Evolutionary conservation across 768 basidiomycete species (phyloP), one percentile per base, ranked within the genome.

Genomic region (Leccinum subtestaceum): DNA sequence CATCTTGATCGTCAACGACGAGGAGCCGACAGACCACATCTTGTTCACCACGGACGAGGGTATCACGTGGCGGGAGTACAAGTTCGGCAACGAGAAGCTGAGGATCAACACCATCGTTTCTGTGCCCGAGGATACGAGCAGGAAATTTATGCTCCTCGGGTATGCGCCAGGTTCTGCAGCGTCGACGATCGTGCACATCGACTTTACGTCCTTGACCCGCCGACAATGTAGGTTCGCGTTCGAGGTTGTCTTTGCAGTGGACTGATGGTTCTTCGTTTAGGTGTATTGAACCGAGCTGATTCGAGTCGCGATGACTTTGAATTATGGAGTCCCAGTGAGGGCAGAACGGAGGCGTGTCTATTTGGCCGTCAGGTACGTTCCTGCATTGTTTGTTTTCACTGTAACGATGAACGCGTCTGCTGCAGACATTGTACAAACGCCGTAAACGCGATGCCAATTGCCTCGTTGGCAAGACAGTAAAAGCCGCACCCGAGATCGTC

Each of bases 281-380:
- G 95, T 72, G 74, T 78, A 1, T 75, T 95, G 49, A 83, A 81
- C 59, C 53, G 81, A 5, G 81, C 93, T 1, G 76, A 97, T 66
- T 88, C 95, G 7, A 81, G 80, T 17, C 76, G 87, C 40, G 95
- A 98, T 68, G 97, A 99, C 75, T 98, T 98, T 69, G 95, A 98
- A 70, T 75, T 97, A 2, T 98, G 97, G 97, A 94, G 90, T 69
- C 97, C 96, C 0, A 92, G 91, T 58, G 89, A 95, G 68, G 87
- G 86, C 49, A 84, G 97, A n/a, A 76, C 82, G 34, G 95, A 98
- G 68, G 77, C 78, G 8, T 99, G 97, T 74, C 76, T 98, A 27
- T 99, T 98, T 63, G 97, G 97, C 21, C 83, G 90, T 59, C 91
- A 93, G 82, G 93, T 92, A 53, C 43, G 75, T 59, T 6, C 13